Percentiles rank a stretch among this genome's conserved stretches.
phyloP scores from a whole-genome alignment of 2,329 filamentous ascomycete species.

The Curvularia lunata region DNA sequence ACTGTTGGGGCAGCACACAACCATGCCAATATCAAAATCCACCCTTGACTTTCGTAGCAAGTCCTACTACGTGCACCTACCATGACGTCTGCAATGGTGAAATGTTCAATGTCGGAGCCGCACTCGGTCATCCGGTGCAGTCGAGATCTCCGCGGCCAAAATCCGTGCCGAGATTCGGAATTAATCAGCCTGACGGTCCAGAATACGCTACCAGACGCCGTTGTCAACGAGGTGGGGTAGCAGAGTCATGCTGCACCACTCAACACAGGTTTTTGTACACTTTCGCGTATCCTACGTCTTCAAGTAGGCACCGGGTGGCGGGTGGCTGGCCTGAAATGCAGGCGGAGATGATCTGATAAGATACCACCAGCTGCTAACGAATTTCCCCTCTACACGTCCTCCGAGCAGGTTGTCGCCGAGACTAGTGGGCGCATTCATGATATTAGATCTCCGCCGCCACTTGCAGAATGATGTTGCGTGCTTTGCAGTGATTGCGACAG shows the following conservation, averaged over 20 bases:
- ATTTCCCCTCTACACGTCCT: slow-evolving; percentile 24
- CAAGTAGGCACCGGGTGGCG: neutral
- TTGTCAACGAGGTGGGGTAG: slow-evolving; percentile 4
- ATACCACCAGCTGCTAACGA: slow-evolving; percentile 24
- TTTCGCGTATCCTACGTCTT: neutral
- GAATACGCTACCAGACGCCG: slow-evolving; percentile 5
- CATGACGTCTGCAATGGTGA: neutral
- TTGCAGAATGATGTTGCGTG: neutral
- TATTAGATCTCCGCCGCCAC: slow-evolving; percentile 19
- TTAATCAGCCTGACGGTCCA: slow-evolving; percentile 10
- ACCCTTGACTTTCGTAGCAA: neutral
- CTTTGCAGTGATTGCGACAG: slow-evolving; percentile 1
- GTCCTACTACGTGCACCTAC: neutral
- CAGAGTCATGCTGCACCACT: slow-evolving; percentile 6
- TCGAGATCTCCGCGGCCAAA: neutral
- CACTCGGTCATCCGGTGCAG: neutral
- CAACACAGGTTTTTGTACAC: slow-evolving; percentile 4
- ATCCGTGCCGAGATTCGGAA: slow-evolving; percentile 4
- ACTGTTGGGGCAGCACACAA: neutral
- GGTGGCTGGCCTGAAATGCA: slow-evolving; percentile 10
- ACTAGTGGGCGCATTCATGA: slow-evolving; percentile 24
- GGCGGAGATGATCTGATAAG: slow-evolving; percentile 41
- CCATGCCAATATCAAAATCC: neutral
- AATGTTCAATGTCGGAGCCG: neutral
- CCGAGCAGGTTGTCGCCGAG: slow-evolving; percentile 20